phyloP scores from a whole-genome alignment of 495 filamentous ascomycete genomes.

The Acidiella bohemica region DNA sequence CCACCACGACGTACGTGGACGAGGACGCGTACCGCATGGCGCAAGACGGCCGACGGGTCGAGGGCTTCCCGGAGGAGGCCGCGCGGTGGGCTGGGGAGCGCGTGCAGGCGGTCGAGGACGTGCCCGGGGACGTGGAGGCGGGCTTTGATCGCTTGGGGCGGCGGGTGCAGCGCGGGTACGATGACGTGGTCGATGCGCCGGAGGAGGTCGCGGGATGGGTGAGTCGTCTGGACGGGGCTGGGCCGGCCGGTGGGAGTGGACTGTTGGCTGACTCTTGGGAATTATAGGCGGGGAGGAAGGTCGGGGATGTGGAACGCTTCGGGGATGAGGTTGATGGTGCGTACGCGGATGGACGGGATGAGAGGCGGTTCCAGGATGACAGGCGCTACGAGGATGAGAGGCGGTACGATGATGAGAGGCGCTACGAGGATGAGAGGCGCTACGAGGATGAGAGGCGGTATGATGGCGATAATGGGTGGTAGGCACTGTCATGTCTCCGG shows the following conservation, averaged over 20 bases:
- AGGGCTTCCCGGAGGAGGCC: constrained; percentile 31
- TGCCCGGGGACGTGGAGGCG: constrained; percentile 26
- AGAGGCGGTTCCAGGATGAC: constrained; percentile 22
- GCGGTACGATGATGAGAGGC: too few species aligned
- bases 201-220: constrained; percentile 30
- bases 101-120: constrained; percentile 29
- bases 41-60: constrained; percentile 23
- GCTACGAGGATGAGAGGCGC: too few species aligned
- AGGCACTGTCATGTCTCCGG: too few species aligned
- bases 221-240: too few species aligned
- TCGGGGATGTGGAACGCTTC: constrained; percentile 31
- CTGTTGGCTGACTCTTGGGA: too few species aligned
- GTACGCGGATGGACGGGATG: constrained; percentile 29
- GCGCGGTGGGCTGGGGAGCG: constrained; percentile 31
- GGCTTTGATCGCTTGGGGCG: constrained; percentile 24
- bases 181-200: constrained; percentile 27
- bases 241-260: too few species aligned
- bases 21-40: constrained; percentile 26
- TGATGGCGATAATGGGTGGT: too few species aligned
- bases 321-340: constrained; percentile 30
- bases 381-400: constrained; percentile 6
- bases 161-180: constrained; percentile 24
- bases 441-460: too few species aligned
- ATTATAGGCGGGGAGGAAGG: constrained; percentile 23
- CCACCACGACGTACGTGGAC: constrained; percentile 16